phyloP scores from a whole-genome alignment of 2,329 filamentous ascomycete genomes.

The Sclerotinia glacialis region DNA sequence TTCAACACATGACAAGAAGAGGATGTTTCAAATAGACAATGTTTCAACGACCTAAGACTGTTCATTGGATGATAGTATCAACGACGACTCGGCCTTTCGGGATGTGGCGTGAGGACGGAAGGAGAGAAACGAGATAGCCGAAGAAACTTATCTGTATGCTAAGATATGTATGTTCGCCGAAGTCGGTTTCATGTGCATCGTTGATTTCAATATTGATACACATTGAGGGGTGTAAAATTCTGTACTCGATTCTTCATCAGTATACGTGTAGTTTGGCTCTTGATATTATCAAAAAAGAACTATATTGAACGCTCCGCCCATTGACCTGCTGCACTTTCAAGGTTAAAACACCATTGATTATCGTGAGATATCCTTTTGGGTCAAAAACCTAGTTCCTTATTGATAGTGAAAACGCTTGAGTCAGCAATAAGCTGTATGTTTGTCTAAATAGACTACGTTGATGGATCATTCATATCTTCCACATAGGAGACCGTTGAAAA shows the following conservation, averaged over 20 bases:
- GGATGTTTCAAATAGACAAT: conserved; percentile 3
- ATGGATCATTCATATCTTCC: not conserved
- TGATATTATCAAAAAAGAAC: too few species aligned
- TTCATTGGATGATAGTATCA: not conserved
- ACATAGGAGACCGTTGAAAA: conserved; percentile 3
- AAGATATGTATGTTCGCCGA: not conserved
- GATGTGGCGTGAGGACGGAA: not conserved
- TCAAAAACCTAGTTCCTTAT: too few species aligned
- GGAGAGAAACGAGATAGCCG: not conserved
- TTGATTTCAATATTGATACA: not conserved
- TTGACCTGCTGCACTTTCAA: too few species aligned
- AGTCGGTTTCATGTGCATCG: not conserved
- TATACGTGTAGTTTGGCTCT: too few species aligned
- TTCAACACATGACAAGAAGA: not conserved
- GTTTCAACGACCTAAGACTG: not conserved
- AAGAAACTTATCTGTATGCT: not conserved
- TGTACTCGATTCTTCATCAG: too few species aligned
- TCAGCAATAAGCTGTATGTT: too few species aligned
- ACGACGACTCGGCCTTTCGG: not conserved
- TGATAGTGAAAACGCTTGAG: too few species aligned
- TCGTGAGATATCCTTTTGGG: not conserved
- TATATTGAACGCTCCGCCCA: too few species aligned
- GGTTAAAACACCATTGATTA: not conserved
- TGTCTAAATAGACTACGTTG: not conserved
- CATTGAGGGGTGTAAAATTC: not conserved